phyloP scores from a whole-genome alignment of 768 basidiomycete genomes.

The Paxillus ammoniavirescens region DNA sequence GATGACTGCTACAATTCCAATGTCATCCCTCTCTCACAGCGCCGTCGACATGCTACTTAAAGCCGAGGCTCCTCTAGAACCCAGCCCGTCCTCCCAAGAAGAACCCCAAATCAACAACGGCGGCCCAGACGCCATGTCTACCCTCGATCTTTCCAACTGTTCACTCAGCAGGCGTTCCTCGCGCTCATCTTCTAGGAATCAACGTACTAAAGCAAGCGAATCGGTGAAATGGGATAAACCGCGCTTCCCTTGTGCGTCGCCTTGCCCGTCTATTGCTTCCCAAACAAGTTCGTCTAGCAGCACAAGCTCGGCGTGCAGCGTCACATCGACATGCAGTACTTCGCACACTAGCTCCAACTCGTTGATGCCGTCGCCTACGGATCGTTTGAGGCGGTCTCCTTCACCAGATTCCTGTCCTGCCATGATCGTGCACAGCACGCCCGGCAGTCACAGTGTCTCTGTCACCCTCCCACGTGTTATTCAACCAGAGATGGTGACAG shows the following conservation, averaged over 20 bases:
- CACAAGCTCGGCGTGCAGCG: constrained; percentile 24
- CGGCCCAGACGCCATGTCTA: constrained; percentile 19
- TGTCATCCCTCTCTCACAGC: constrained; percentile 31
- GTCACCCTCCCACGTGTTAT: constrained; percentile 48
- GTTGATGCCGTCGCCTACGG: constrained; percentile 27
- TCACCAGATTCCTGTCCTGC: constrained; percentile 38
- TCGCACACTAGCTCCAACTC: constrained; percentile 15
- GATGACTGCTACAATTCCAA: constrained; percentile 25
- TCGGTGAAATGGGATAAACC: constrained; percentile 27
- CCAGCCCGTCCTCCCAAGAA: constrained; percentile 15
- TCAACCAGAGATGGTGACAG: constrained; percentile 62
- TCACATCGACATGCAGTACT: constrained; percentile 22
- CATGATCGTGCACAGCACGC: constrained; percentile 44
- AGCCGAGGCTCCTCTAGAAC: constrained; percentile 21
- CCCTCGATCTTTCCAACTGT: constrained; percentile 22
- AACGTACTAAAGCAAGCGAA: constrained; percentile 23
- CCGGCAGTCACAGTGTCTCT: constrained; percentile 41
- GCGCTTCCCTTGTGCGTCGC: constrained; percentile 28
- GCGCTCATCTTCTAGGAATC: constrained; percentile 28
- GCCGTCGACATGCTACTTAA: constrained; percentile 35
- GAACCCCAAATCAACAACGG: constrained; percentile 9
- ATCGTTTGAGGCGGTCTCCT: constrained; percentile 31
- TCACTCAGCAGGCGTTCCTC: constrained; percentile 30
- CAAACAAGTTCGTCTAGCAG: constrained; percentile 22
- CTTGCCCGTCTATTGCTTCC: constrained; percentile 27